A percentile compares a stretch with the other conserved stretches of the same genome.
Evolutionary conservation across 176 grass and related monocot genomes (phyloP).

Genomic region (Coix lacrymajobi): DNA sequence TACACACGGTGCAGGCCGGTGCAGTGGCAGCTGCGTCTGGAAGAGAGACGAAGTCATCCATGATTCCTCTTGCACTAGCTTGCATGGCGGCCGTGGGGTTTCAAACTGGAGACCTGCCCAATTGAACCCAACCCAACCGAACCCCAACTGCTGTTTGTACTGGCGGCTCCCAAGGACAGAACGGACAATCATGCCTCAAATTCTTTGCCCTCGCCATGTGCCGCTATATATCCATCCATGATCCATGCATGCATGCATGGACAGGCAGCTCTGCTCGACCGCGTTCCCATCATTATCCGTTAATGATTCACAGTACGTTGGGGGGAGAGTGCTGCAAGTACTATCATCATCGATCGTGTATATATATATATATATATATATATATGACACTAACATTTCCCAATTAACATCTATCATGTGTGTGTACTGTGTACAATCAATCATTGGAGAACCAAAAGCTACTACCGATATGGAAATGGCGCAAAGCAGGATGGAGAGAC

Average conservation of each 20-base stretch:
- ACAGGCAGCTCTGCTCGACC: neutral
- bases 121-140: neutral
- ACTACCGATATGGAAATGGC: neutral
- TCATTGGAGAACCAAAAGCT: constrained; percentile 6
- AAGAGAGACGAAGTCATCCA: neutral
- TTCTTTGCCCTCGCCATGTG: constrained; percentile 29
- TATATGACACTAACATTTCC: neutral
- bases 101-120: neutral
- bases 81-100: constrained; percentile 12
- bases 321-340: neutral
- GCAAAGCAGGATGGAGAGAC: neutral
- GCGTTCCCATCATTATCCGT: constrained; percentile 17
- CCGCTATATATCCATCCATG: neutral
- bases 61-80: neutral
- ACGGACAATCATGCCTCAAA: constrained; percentile 22
- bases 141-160: neutral
- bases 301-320: constrained; percentile 31
- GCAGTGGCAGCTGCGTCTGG: neutral
- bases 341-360: neutral
- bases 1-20: neutral
- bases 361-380: too few relatives aligned
- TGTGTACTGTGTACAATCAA: neutral
- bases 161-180: constrained; percentile 19
- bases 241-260: neutral
- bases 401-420: neutral